phyloP scores from a whole-genome alignment of 352 stramenopile species.

The Globisporangium carolinianum region DNA sequence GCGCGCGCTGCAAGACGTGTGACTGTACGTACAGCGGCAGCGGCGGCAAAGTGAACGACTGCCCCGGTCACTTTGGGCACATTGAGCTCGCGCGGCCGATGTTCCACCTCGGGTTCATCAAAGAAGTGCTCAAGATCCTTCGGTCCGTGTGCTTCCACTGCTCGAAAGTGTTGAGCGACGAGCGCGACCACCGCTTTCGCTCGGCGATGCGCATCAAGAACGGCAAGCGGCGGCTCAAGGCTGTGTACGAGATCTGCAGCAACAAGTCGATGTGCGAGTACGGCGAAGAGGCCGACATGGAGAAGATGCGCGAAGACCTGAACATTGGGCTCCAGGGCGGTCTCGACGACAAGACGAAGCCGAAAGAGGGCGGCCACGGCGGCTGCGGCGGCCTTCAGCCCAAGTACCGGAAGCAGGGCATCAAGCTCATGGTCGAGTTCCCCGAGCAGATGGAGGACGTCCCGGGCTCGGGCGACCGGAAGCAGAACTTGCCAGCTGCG shows the following conservation, averaged over 20 bases:
- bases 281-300: constrained; percentile 79
- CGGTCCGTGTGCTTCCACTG: constrained; percentile 97
- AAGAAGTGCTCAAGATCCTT: constrained; percentile 92
- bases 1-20: constrained; percentile 88
- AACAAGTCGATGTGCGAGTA: constrained; percentile 88
- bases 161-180: constrained; percentile 92
- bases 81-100: constrained; percentile 96
- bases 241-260: constrained; percentile 92
- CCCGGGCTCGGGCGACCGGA: constrained; percentile 92
- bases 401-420: constrained; percentile 94
- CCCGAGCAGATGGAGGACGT: constrained; percentile 93
- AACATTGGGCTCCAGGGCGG: constrained; percentile 82
- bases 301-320: constrained; percentile 85
- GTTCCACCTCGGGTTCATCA: constrained; percentile 98
- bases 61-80: constrained; percentile 99
- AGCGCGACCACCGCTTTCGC: constrained; percentile 77
- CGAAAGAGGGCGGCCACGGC: constrained; percentile 74
- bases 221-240: constrained; percentile 88
- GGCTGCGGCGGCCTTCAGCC: constrained; percentile 86
- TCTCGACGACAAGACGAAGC: constrained; percentile 77
- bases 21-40: constrained; percentile 89
- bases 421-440: constrained; percentile 95
- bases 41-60: constrained; percentile 93
- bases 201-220: constrained; percentile 85
- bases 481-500: constrained; percentile 94